A percentile compares a stretch with the other conserved stretches of the same genome.
Conservation (phyloP, 768 basidiomycete species). For the Antrodiella citrinella region DNA sequence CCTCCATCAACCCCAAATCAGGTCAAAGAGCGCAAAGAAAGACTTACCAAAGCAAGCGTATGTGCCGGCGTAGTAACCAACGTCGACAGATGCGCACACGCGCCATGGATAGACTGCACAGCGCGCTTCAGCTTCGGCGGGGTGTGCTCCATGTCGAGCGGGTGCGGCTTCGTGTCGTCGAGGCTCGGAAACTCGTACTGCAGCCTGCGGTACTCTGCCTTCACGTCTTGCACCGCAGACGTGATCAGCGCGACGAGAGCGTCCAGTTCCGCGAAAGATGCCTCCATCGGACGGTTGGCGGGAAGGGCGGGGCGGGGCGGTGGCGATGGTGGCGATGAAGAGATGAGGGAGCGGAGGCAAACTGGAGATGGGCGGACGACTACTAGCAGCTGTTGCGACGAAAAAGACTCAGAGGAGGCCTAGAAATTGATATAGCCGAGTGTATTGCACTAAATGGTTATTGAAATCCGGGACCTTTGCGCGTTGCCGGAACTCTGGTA, state of each 20-base stretch:
- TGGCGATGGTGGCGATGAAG: too few species aligned
- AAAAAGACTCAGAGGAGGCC: too few species aligned
- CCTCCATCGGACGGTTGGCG: too few species aligned
- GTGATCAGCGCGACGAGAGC: constrained; percentile 21
- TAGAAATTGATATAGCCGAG: too few species aligned
- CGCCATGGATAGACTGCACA: constrained; percentile 11
- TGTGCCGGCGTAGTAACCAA: constrained; percentile 11
- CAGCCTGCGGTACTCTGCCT: constrained; percentile 20
- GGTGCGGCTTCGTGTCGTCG: constrained; percentile 20
- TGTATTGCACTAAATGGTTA: too few species aligned
- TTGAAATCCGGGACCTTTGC: too few species aligned
- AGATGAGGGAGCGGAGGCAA: too few species aligned
- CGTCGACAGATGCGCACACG: constrained; percentile 16
- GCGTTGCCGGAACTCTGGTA: too few species aligned
- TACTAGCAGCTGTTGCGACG: too few species aligned
- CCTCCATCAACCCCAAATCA: too few species aligned
- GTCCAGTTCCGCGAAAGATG: not conserved
- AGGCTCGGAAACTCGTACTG: constrained; percentile 10
- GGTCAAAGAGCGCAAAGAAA: not conserved
- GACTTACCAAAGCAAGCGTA: constrained; percentile 12
- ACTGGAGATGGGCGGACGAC: too few species aligned
- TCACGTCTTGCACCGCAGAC: constrained; percentile 24
- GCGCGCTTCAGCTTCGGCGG: not conserved
- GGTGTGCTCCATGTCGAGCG: constrained; percentile 26
- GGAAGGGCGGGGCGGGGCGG: too few species aligned